Base-by-base conservation (phyloP, 257 asterid genomes). In the Nicotiana tomentosiformis region DNA sequence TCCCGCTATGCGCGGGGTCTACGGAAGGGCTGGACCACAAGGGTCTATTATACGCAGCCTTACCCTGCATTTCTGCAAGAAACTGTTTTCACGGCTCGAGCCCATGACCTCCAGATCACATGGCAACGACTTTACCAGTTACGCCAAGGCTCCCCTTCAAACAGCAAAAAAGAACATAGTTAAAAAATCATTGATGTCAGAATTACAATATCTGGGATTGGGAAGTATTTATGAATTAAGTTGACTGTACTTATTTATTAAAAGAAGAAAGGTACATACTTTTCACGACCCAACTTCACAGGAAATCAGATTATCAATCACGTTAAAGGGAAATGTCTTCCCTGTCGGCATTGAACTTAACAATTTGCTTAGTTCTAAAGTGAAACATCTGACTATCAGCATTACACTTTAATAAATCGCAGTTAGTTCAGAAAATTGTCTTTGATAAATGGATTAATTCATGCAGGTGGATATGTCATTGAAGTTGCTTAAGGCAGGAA, bases 381-480 rank as follows among this genome's bases (percentile, higher is more conserved):
- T 58, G 65, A 61, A 61, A 23, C 26, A n/a, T 61, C 66, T 10
- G 66, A 20, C 23, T 26, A 14, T 72, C 61, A 49, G 37, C 8
- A 14, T 46, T 46, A 20, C 20, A 43, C 10, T 32, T n/a, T n/a
- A 12, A 70, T n/a, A 51, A 70, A 39, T n/a, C 16, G 9, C 7
- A 70, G 35, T 29, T 79, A 66, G 64, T 88, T 46, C 39, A 23
- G 61, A 23, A 46, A 46, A 12, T 72, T 72, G 15, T 72, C 12
- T 81, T 81, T 81, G 66, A 12, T 51, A 51, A 5, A 81, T 60
- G 16, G 81, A 55, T 53, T 56, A 65, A 81, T 87, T 84, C 82
- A 66, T 86, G 83, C 91, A 96, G 99, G 98, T 96, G 85, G 97
- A 94, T 82, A 90, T 96, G 97, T 96, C 99, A 74, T 76, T 94